Evolutionary conservation across 192 early-diverging fungal genomes (phyloP).

Genomic region (Backusella circina): DNA sequence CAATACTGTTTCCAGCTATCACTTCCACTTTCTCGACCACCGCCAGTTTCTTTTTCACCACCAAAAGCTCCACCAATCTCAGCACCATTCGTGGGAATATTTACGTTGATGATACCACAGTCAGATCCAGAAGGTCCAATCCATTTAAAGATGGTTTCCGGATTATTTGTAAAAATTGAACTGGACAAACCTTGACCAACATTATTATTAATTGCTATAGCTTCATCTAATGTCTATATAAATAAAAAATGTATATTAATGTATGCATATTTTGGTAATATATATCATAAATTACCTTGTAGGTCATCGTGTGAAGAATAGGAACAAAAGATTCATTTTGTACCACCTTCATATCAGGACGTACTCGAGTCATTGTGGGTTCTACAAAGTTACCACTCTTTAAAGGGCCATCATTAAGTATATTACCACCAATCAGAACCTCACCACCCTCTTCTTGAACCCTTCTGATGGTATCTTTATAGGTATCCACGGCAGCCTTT

Average conservation of each 20-base stretch:
- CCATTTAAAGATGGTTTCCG: conserved; percentile 87
- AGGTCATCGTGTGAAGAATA: conserved; percentile 83
- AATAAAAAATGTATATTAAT: neutral
- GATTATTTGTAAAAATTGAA: conserved; percentile 80
- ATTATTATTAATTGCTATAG: conserved; percentile 83
- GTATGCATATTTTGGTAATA: neutral
- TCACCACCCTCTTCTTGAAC: conserved; percentile 82
- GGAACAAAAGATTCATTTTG: conserved; percentile 96
- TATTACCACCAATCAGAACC: conserved; percentile 82
- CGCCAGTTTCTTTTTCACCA: conserved; percentile 96
- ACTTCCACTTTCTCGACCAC: conserved; percentile 88
- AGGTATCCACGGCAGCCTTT: conserved; percentile 72
- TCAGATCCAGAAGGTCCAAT: conserved; percentile 88
- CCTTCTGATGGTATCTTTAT: conserved; percentile 69
- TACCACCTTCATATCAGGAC: conserved; percentile 70
- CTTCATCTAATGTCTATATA: conserved; percentile 69
- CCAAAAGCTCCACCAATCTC: conserved; percentile 98
- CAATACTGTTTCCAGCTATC: conserved; percentile 95
- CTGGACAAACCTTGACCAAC: conserved; percentile 86
- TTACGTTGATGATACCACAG: conserved; percentile 92
- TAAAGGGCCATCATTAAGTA: conserved; percentile 51
- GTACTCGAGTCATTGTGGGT: conserved; percentile 87
- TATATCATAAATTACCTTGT: conserved; percentile 35
- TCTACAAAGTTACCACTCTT: conserved; percentile 83
- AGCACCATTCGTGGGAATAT: conserved; percentile 95